Conservation (phyloP, 805 yeast genomes). For the Myxozyma monticola region DNA sequence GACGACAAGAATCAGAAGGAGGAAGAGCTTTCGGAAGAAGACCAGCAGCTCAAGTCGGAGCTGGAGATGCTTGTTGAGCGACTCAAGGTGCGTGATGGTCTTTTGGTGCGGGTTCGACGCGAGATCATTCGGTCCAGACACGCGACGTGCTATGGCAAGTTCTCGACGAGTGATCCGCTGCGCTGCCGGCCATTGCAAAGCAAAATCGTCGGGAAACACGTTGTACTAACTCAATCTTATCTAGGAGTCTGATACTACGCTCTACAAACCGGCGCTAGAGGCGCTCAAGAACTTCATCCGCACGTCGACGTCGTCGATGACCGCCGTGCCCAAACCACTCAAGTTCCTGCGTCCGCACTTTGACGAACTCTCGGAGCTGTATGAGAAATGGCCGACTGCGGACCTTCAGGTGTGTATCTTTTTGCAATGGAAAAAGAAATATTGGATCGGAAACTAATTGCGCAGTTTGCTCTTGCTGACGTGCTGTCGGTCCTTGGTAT, state of each 20-base stretch:
- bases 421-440: neutral
- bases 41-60: constrained; percentile 79
- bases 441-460: neutral
- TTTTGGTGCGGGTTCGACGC: neutral
- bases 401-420: constrained; percentile 37
- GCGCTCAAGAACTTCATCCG: constrained; percentile 75
- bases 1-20: constrained; percentile 21
- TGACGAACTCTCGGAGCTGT: constrained; percentile 62
- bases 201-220: too few relatives aligned
- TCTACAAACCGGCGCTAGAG: constrained; percentile 62
- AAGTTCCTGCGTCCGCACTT: constrained; percentile 91
- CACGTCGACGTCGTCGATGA: constrained; percentile 96
- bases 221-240: neutral
- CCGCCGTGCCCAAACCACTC: constrained; percentile 98
- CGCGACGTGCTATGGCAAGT: too few relatives aligned
- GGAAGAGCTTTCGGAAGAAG: constrained; percentile 75
- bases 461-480: constrained; percentile 65
- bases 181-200: too few relatives aligned
- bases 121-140: too few relatives aligned
- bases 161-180: too few relatives aligned
- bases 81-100: constrained; percentile 47
- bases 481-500: constrained; percentile 89
- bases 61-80: constrained; percentile 84
- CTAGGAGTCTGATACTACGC: constrained; percentile 41
- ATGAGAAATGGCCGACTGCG: constrained; percentile 62